These are phyloP conservation scores for Dactylellina leptospora DNA, from an alignment of 2,329 filamentous ascomycete genomes.

Conservation along the genomic window DNA sequence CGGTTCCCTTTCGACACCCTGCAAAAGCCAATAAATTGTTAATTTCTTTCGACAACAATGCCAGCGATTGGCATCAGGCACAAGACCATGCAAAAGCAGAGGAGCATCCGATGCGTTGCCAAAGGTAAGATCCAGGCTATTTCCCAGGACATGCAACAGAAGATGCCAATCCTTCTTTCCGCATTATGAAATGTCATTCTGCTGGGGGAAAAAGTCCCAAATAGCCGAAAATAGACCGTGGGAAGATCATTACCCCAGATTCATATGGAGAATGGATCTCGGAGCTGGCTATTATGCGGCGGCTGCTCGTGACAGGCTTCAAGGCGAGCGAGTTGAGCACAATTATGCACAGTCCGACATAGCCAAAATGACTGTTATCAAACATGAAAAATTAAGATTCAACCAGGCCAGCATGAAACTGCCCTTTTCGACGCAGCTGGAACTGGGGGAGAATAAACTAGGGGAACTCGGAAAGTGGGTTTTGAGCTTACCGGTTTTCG, in stretches of 20 bases:
- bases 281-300: neutral
- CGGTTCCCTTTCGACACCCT: conserved; percentile 43
- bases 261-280: neutral
- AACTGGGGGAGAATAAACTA: conserved; percentile 10
- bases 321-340: conserved; percentile 8
- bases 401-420: conserved; percentile 16
- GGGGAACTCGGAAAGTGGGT: conserved; percentile 44
- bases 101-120: conserved; percentile 21
- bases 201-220: conserved; percentile 13
- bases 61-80: conserved; percentile 13
- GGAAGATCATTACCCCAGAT: conserved; percentile 33
- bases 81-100: conserved; percentile 1
- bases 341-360: conserved; percentile 2
- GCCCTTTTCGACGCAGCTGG: neutral
- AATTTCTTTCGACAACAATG: neutral
- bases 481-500: conserved; percentile 43
- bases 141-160: neutral
- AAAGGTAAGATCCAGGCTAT: conserved; percentile 45
- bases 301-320: conserved; percentile 42
- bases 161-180: conserved; percentile 15
- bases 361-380: conserved; percentile 15
- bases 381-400: neutral
- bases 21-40: conserved; percentile 3
- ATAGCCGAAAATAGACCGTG: conserved; percentile 45
- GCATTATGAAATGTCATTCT: no score